Conservation (phyloP, 2,329 filamentous ascomycete species). For the Phoma herbarum region DNA sequence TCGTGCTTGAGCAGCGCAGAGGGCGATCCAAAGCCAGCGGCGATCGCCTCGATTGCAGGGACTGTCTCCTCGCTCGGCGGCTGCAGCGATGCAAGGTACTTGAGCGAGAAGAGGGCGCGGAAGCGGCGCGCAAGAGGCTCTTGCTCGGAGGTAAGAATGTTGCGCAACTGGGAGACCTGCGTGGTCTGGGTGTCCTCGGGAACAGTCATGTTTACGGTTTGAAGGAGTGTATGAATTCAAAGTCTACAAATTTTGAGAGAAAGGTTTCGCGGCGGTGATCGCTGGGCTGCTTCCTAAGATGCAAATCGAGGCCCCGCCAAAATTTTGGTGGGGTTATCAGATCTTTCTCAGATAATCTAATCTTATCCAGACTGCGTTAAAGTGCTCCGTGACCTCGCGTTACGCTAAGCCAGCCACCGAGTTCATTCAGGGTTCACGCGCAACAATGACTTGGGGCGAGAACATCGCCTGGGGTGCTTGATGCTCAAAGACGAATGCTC, state of each 20-base stretch:
- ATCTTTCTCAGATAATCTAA: slow-evolving; percentile 29
- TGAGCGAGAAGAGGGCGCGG: slow-evolving; percentile 95
- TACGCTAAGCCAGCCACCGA: slow-evolving; percentile 27
- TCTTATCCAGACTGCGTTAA: slow-evolving; percentile 7
- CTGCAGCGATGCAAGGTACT: slow-evolving; percentile 81
- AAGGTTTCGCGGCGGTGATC: slow-evolving; percentile 7
- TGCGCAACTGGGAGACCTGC: slow-evolving; percentile 71
- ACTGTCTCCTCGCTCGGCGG: slow-evolving; percentile 65
- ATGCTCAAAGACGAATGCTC: slow-evolving; percentile 21
- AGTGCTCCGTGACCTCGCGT: slow-evolving; percentile 24
- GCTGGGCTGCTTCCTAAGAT: slow-evolving; percentile 12
- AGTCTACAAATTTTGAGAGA: not conserved
- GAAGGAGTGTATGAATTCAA: slow-evolving; percentile 1
- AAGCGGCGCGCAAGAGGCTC: slow-evolving; percentile 89
- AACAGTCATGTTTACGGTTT: slow-evolving; percentile 35
- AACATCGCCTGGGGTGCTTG: slow-evolving; percentile 24
- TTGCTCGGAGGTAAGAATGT: slow-evolving; percentile 80
- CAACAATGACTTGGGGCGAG: slow-evolving; percentile 33
- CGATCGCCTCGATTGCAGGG: slow-evolving; percentile 80
- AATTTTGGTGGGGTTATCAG: slow-evolving; percentile 41
- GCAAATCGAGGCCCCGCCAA: slow-evolving; percentile 25
- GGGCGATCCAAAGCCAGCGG: slow-evolving; percentile 81
- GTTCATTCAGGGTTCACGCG: slow-evolving; percentile 9
- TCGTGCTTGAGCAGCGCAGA: slow-evolving; percentile 96
- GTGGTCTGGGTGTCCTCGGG: slow-evolving; percentile 38